phyloP scores from a whole-genome alignment of 2,329 filamentous ascomycete species.

The Colletotrichum brevisporum region DNA sequence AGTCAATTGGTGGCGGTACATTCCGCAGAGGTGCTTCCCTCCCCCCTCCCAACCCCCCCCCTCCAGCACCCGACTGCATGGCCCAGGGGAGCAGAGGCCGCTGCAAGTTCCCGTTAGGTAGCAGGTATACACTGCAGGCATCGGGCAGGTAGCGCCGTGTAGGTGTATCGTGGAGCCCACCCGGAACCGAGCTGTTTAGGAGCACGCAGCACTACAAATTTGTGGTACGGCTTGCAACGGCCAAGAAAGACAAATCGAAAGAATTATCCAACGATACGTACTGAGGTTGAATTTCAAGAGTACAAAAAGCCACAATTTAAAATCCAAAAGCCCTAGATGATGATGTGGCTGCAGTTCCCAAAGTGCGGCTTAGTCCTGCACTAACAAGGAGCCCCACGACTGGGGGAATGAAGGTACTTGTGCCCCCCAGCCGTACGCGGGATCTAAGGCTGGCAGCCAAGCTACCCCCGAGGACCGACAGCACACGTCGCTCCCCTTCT shows the following conservation, averaged over 20 bases:
- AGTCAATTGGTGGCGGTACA: slow-evolving; percentile 36
- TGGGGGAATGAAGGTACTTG: slow-evolving; percentile 26
- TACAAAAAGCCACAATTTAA: no score
- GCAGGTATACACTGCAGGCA: slow-evolving; percentile 28
- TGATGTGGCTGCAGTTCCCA: slow-evolving; percentile 25
- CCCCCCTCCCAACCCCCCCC: slow-evolving; percentile 6
- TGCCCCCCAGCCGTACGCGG: slow-evolving; percentile 17
- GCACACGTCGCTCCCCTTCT: slow-evolving; percentile 35
- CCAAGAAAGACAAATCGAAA: no score
- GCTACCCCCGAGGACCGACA: slow-evolving; percentile 30
- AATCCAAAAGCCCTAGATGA: neutral
- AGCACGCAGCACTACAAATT: neutral
- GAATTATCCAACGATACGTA: no score
- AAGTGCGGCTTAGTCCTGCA: neutral
- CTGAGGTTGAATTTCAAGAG: no score
- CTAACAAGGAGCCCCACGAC: slow-evolving; percentile 29
- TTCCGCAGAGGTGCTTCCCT: slow-evolving; percentile 15
- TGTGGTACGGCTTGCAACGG: no score
- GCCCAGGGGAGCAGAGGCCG: slow-evolving; percentile 22
- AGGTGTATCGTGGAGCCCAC: slow-evolving; percentile 20
- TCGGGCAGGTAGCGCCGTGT: slow-evolving; percentile 19
- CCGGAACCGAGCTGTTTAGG: slow-evolving; percentile 16
- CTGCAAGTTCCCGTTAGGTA: slow-evolving; percentile 37
- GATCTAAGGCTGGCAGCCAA: slow-evolving; percentile 37
- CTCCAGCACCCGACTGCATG: slow-evolving; percentile 17